Evolutionary conservation across 352 stramenopile genomes (phyloP).

Genomic region (Pythium dissimile): DNA sequence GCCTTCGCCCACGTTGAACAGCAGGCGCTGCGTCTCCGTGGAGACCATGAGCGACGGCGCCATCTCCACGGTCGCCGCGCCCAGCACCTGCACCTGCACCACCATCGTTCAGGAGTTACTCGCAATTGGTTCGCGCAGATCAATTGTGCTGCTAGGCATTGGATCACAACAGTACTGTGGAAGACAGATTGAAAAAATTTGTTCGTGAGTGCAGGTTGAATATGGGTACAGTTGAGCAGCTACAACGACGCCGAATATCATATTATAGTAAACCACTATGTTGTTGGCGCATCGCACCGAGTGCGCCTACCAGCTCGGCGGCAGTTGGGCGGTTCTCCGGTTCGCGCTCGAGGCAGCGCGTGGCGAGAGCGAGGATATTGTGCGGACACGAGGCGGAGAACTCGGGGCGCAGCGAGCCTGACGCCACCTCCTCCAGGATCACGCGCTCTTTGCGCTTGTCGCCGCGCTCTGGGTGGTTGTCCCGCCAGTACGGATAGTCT

Average conservation of each 20-base stretch:
- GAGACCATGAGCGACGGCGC: conserved; percentile 64
- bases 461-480: conserved; percentile 1
- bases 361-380: not conserved
- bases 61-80: conserved; percentile 72
- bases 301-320: not conserved
- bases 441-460: not conserved
- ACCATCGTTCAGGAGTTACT: conserved; percentile 40
- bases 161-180: not conserved
- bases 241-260: too few species aligned
- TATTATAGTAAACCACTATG: too few species aligned
- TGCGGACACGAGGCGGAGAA: conserved; percentile 2
- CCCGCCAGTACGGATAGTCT: conserved; percentile 14
- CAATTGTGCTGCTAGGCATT: too few species aligned
- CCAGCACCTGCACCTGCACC: conserved; percentile 72
- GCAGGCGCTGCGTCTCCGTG: conserved; percentile 58
- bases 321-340: conserved; percentile 1
- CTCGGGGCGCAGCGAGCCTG: not conserved
- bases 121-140: not conserved
- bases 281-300: not conserved
- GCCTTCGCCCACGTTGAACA: conserved; percentile 90
- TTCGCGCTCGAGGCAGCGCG: conserved; percentile 1
- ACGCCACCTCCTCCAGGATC: not conserved
- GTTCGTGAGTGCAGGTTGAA: not conserved
- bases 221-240: not conserved
- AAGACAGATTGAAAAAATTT: not conserved